Base-by-base conservation (phyloP, 2,329 filamentous ascomycete species). In the Balansia obtecta region DNA sequence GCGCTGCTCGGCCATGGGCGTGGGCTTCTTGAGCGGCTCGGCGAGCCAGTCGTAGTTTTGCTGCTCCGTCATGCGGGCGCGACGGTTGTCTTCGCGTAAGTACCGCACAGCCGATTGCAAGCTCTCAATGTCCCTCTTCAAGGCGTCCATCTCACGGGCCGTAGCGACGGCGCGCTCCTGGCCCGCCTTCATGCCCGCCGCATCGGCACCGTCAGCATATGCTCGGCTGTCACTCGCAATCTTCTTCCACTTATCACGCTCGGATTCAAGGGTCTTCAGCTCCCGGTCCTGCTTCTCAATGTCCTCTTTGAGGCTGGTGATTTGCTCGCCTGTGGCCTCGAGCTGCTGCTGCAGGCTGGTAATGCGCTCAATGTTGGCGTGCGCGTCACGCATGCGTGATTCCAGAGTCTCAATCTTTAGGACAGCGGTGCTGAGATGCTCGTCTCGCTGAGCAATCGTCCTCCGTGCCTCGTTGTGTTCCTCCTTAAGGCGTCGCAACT, bases 391-490 rank as follows among this genome's bases (percentile, higher is more conserved):
- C 83, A 93, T 90, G 51, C 88, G 78, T 8, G 87, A 86, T 65
- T 95, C 87, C 38, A 97, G 80, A 40, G 93, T 87, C 67, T 96
- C 91, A 57, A 96, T 95, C 66, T 93, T 90, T 57, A 96, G 85
- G n/a, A 84, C 79, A 22, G 87, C 78, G 52, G 94, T 91, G 65
- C 94, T 89, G 48, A 95, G 79, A 37, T 84, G 83, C 63, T 90
- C 86, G 56, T 95, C 88, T 54, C 84, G 82, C 55, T 83, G 77
- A 1, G 84, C 81, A 51, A 88, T 76, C 3, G 79, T 75, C 50
- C 84, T 82, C 3, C 86, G 84, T 18, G 85, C 82, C 60, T 91
- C 87, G 56, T 83, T 81, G 56, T 93, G 79, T 57, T 91, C 85
- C 49, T 90, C 86, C 59, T 84, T 88, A 51, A 95, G 73, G 18